Evolutionary conservation across 2,329 filamentous ascomycete species (phyloP), one percentile per base, ranked within the genome.

Genomic region (Trichoderma endophyticum): DNA sequence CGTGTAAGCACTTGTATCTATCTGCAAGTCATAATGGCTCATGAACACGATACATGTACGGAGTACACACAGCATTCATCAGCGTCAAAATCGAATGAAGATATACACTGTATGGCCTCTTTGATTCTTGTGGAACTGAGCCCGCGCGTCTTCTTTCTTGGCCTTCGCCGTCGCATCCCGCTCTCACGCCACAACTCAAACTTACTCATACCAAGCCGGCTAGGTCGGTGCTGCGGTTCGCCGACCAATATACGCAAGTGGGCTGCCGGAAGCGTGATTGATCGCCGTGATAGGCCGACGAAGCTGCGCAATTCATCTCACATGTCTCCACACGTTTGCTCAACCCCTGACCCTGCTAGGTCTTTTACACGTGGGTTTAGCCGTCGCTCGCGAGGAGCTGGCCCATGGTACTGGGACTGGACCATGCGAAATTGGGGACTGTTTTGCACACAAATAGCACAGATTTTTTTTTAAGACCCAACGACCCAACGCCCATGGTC

Each of bases 351-450:
- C 54, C 65, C 26, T 43, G 65, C 36, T 48, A 15, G 39, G 43
- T 34, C 39, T 32, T 12, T 26, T 34, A 26, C 65, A 68, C 56
- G 65, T 48, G 65, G 65, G 28, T 60, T 60, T 60, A 48, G 65
- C 65, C 65, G 65, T 68, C 26, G 8, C 56, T 34, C 24, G 54
- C 12, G 21, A 34, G 60, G 60, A n/a, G 32, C 64, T 67, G 32
- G 51, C 36, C 32, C 64, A 39, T 67, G 51, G 64, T 68, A 43
- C 65, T 59, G 65, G 65, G 56, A 68, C 54, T 30, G 54, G 56
- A 36, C 51, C 64, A 39, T 59, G 51, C 56, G 28, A 48, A 36
- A 60, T 54, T 65, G 51, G 62, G 61, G 34, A 18, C 54, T 59
- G 15, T 32, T 59, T 34, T 11, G 5, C n/a, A 34, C 57, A 18